Evolutionary conservation across 768 basidiomycete genomes (phyloP), one percentile per base, ranked within the genome.

Genomic region (Rhizopogon vinicolor): DNA sequence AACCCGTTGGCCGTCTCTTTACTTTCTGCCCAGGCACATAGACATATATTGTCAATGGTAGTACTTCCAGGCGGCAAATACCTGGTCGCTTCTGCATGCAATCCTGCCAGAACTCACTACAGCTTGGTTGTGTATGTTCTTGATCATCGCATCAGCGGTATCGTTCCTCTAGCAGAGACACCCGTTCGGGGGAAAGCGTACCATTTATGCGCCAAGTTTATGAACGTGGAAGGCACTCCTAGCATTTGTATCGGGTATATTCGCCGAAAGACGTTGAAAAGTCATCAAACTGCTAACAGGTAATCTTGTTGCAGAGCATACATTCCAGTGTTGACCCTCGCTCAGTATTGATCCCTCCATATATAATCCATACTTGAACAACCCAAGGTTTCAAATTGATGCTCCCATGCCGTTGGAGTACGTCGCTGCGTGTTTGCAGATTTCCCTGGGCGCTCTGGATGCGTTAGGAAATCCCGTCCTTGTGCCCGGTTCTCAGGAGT

Each of bases 41-140:
- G 75, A 68, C 65, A 70, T 69, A 59, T 76, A 75, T 58, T 74
- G 73, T 64, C 84, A 71, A 79, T 89, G 75, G 76, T 73, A 41
- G 65, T 86, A 29, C 74, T 87, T 8, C 82, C 86, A 7, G 87
- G 86, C 1, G 86, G 87, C 18, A 85, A 83, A 60, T 85, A 84
- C 58, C 78, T 88, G 58, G 69, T 87, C 37, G 82, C 84, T 1
- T 87, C 85, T 9, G 78, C 80, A 5, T 74, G 71, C 58, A 79
- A 84, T 62, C 59, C 62, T 3, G 65, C 66, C 12, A 72, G 70
- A 51, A 72, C 70, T 35, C 74, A 74, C 39, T 85, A 79, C 62
- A 79, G 75, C 43, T 64, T 89, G 29, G 66, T 75, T 12, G 67
- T 88, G 1, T 87, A 77, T 57, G 73, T 74, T 18, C 69, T 88